Evolutionary conservation across 2,329 filamentous ascomycete species (phyloP).

Genomic region (Sarocladium brachiariae): DNA sequence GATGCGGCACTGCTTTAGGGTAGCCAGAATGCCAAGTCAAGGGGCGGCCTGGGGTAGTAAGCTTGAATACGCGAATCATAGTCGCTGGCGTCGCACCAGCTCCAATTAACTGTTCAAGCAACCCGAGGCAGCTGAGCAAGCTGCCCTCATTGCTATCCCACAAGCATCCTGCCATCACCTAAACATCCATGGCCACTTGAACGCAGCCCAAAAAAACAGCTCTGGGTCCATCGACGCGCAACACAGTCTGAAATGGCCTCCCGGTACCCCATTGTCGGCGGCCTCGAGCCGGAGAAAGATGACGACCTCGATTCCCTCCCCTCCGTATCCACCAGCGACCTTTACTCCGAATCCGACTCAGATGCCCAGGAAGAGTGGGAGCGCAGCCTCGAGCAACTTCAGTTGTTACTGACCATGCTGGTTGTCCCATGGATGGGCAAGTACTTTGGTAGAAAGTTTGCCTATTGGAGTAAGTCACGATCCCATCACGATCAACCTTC

Average conservation of each 20-base stretch:
- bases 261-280: conserved; percentile 38
- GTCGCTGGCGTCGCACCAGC: conserved; percentile 5
- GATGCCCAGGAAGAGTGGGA: conserved; percentile 96
- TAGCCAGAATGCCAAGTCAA: neutral
- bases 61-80: conserved; percentile 9
- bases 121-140: neutral
- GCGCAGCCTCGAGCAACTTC: conserved; percentile 85
- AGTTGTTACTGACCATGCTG: conserved; percentile 90
- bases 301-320: conserved; percentile 59
- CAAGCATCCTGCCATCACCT: neutral
- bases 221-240: neutral
- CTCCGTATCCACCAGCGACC: conserved; percentile 52
- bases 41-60: conserved; percentile 4
- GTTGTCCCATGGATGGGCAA: conserved; percentile 91
- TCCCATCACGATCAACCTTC: neutral
- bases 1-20: neutral
- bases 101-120: neutral
- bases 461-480: conserved; percentile 76
- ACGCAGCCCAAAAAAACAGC: neutral
- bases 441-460: conserved; percentile 89
- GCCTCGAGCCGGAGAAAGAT: conserved; percentile 34
- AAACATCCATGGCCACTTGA: neutral
- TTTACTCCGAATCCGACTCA: conserved; percentile 55
- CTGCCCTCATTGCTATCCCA: neutral
- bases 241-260: conserved; percentile 19